Base-by-base conservation (phyloP, 257 asterid genomes). In the Petunia axillaris region DNA sequence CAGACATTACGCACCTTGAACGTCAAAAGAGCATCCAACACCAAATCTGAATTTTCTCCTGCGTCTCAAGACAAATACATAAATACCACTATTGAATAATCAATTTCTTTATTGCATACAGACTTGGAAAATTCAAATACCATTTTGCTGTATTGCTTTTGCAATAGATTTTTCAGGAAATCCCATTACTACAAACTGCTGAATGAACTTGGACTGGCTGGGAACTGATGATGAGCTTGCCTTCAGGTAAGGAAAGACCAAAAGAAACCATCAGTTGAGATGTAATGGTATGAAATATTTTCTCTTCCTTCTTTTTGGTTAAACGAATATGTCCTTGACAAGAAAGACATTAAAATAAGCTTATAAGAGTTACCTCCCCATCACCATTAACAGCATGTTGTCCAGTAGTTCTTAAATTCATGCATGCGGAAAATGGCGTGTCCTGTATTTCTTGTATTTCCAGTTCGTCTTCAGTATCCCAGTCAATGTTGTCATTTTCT, bases 21-120 rank as follows among this genome's bases (percentile, higher is more conserved):
- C 2, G 97, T 90, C 46, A 94, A 86, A 60, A 91, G 81, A 16
- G 92, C 81, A 55, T 94, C 93, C 46, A 92, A 63, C 75, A 94
- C 93, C 13, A 84, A 80, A 3, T 87, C 95, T 0, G 88, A 79
- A 82, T 86, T 86, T 79, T 83, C 87, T 83, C 91, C 98, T 94
- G 92, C 79, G 82, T 8, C 48, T 58, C 54, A 75, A 75, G n/a
- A 43, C 14, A 35, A 70, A 9, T 52, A 67, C 83, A 50, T 52
- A 43, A 82, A 10, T 25, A 80, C 8, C 57, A 77, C 39, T 53
- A 15, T 75, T 52, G 52, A 5, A 53, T 35, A 70, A 57, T 38
- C 58, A 15, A 40, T 40, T 2, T n/a, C 44, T 41, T 75, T 57
- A 57, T 43, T 58, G 39, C 65, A 53, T 9, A 76, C 71, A 39